These are phyloP conservation scores for Excoecaria cochinchinensis DNA, from an alignment of 345 rosid genomes.

Conservation along the genomic window DNA sequence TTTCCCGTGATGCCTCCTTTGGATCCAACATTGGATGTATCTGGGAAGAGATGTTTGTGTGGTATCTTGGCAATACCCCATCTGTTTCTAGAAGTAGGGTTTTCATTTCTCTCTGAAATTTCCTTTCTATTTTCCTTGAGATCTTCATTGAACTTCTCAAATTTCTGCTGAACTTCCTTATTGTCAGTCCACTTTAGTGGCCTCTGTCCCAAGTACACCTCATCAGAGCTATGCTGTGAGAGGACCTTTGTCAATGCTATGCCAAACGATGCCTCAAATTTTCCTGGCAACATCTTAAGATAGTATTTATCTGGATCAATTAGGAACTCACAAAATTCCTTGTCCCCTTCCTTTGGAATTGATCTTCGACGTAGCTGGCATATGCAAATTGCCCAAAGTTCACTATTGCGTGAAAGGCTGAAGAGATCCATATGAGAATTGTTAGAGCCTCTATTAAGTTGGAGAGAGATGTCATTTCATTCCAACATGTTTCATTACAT, in stretches of 20 bases:
- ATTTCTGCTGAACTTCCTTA: conserved; percentile 28
- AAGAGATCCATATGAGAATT: conserved; percentile 57
- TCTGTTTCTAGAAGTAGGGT: conserved; percentile 47
- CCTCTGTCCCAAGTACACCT: conserved; percentile 53
- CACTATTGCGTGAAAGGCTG: conserved; percentile 58
- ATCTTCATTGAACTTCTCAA: conserved; percentile 33
- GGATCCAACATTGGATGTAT: conserved; percentile 23
- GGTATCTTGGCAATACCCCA: conserved; percentile 46
- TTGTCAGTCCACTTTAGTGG: conserved; percentile 39
- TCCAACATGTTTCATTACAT: conserved; percentile 50
- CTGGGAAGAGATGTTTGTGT: conserved; percentile 44
- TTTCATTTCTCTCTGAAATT: conserved; percentile 38
- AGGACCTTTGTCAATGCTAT: conserved; percentile 47
- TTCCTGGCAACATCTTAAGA: conserved; percentile 47
- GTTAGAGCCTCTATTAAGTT: conserved; percentile 44
- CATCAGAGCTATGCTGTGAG: conserved; percentile 51
- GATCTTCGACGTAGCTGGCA: conserved; percentile 47
- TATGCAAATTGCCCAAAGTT: conserved; percentile 60
- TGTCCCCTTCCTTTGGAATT: conserved; percentile 51
- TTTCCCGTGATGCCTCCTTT: conserved; percentile 36
- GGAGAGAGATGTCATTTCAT: conserved; percentile 30
- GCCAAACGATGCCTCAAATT: conserved; percentile 36
- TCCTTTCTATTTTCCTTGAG: conserved; percentile 41
- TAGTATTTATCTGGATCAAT: conserved; percentile 41
- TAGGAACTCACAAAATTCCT: conserved; percentile 33